phyloP scores from a whole-genome alignment of 2,329 filamentous ascomycete genomes.

The Stenocarpella maydis region DNA sequence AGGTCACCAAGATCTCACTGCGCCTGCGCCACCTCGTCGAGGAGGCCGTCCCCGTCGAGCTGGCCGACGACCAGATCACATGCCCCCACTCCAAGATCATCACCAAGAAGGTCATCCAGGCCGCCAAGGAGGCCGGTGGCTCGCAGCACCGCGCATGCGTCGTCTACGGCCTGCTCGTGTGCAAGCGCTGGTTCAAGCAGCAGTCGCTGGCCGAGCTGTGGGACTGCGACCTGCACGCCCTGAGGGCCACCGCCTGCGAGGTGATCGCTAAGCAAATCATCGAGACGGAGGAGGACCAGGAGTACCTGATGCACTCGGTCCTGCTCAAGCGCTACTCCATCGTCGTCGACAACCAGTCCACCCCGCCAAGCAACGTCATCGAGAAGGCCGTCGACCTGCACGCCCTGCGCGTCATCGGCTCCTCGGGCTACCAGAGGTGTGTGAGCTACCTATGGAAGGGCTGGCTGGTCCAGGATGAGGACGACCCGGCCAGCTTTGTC shows the following conservation, averaged over 20 bases:
- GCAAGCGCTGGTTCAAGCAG: slow-evolving; percentile 76
- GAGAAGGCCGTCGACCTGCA: slow-evolving; percentile 95
- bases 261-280: slow-evolving; percentile 90
- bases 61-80: slow-evolving; percentile 79
- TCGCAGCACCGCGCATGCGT: slow-evolving; percentile 79
- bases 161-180: slow-evolving; percentile 82
- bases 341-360: slow-evolving; percentile 74
- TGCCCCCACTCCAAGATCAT: slow-evolving; percentile 86
- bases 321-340: slow-evolving; percentile 91
- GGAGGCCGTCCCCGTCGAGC: slow-evolving; percentile 87
- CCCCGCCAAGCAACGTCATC: slow-evolving; percentile 83
- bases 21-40: slow-evolving; percentile 92
- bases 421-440: slow-evolving; percentile 95
- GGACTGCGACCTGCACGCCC: slow-evolving; percentile 85
- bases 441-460: slow-evolving; percentile 92
- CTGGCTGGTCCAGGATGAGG: slow-evolving; percentile 95
- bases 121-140: slow-evolving; percentile 83
- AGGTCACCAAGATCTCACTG: slow-evolving; percentile 89
- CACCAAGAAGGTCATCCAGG: slow-evolving; percentile 78
- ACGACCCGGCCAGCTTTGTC: slow-evolving; percentile 88
- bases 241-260: slow-evolving; percentile 85
- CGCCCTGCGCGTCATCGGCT: slow-evolving; percentile 86
- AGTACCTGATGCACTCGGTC: slow-evolving; percentile 81
- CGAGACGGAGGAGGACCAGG: slow-evolving; percentile 80
- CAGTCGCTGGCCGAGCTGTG: slow-evolving; percentile 86